These are phyloP conservation scores for Thozetella sp. DNA, from an alignment of 495 filamentous ascomycete genomes.

Conservation along the genomic window DNA sequence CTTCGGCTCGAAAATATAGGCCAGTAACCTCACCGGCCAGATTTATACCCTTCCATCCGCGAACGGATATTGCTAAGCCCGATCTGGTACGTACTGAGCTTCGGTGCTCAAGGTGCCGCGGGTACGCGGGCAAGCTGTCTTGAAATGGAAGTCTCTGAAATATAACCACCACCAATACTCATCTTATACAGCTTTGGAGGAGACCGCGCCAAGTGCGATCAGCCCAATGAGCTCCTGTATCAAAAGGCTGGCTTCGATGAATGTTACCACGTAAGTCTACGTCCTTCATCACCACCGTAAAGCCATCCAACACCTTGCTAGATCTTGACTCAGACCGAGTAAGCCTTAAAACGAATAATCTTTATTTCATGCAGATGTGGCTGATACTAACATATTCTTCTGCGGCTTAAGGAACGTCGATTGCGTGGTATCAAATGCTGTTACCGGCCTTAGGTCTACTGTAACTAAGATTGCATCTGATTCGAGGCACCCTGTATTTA, in stretches of 20 bases:
- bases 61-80: neutral
- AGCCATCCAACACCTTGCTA: neutral
- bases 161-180: neutral
- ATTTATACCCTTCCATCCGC: no score
- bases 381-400: neutral
- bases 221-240: neutral
- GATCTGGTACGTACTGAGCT: neutral
- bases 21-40: no score
- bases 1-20: no score
- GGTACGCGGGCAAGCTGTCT: no score
- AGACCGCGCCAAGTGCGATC: neutral
- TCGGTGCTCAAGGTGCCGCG: no score
- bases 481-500: neutral
- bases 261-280: neutral
- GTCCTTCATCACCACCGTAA: neutral
- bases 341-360: neutral
- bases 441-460: neutral
- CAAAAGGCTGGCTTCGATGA: neutral
- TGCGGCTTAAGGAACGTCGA: neutral
- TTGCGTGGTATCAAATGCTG: neutral
- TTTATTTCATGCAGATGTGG: neutral
- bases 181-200: neutral
- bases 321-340: neutral
- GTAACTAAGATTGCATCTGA: neutral
- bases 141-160: neutral